A percentile compares a stretch with the other conserved stretches of the same genome.
Conservation (phyloP, 2,329 filamentous ascomycete species). For the Calcarisporium arbuscula region DNA sequence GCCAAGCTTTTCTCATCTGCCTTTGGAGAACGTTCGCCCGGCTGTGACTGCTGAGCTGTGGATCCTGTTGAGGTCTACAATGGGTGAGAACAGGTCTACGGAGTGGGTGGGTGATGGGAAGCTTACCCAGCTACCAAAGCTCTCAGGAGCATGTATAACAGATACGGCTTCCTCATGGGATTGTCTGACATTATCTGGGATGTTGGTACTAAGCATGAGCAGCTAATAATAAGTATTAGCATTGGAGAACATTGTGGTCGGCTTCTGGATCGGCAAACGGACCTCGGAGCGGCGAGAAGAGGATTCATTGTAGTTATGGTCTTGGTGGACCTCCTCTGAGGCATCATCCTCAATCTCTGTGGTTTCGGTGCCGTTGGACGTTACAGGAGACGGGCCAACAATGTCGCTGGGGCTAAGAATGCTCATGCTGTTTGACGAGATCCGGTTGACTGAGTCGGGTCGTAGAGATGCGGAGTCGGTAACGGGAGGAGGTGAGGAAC, state of each 20-base stretch:
- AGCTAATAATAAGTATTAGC: slow-evolving; percentile 29
- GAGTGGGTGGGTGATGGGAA: neutral
- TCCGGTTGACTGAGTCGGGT: slow-evolving; percentile 42
- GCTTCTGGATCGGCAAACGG: too few species aligned
- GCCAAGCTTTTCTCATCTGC: slow-evolving; percentile 27
- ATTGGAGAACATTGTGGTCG: neutral
- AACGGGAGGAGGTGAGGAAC: slow-evolving; percentile 28
- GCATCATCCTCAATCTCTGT: slow-evolving; percentile 80
- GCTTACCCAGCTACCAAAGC: slow-evolving; percentile 73
- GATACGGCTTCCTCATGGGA: slow-evolving; percentile 72
- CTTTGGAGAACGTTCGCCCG: slow-evolving; percentile 28
- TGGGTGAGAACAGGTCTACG: slow-evolving; percentile 15
- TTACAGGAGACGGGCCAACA: slow-evolving; percentile 77
- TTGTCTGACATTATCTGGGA: slow-evolving; percentile 51
- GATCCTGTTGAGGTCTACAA: slow-evolving; percentile 36
- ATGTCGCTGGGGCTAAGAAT: slow-evolving; percentile 59
- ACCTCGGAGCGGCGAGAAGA: slow-evolving; percentile 24
- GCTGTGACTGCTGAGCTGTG: slow-evolving; percentile 25
- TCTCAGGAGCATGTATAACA: slow-evolving; percentile 84
- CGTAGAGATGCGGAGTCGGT: slow-evolving; percentile 44
- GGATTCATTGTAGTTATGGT: slow-evolving; percentile 12
- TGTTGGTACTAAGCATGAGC: slow-evolving; percentile 48
- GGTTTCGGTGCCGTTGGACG: slow-evolving; percentile 75
- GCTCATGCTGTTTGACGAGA: slow-evolving; percentile 47
- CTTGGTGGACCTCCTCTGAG: slow-evolving; percentile 50